Evolutionary conservation across 441 rosid species (phyloP).

Genomic region (Bruguiera hainesii): DNA sequence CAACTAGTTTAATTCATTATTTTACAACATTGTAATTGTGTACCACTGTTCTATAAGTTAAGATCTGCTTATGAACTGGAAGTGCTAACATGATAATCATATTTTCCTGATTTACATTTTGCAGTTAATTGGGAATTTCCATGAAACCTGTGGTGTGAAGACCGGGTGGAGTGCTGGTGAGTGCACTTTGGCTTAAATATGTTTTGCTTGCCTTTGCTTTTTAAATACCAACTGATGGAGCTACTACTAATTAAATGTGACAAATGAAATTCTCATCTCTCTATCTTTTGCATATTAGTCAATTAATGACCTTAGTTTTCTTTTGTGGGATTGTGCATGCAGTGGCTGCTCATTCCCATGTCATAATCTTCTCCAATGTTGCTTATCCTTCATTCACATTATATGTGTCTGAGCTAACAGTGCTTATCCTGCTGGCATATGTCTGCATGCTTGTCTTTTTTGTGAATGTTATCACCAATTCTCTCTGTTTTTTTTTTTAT

Average conservation of each 20-base stretch:
- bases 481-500: background rate
- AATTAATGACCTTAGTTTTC: background rate
- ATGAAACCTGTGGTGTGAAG: slow-evolving; percentile 66
- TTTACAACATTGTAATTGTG: background rate
- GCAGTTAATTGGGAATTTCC: slow-evolving; percentile 86
- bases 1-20: background rate
- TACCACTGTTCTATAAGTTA: background rate
- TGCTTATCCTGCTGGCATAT: background rate
- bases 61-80: background rate
- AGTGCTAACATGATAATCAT: background rate
- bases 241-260: background rate
- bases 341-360: no score
- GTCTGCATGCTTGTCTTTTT: background rate
- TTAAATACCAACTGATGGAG: background rate
- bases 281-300: slow-evolving; percentile 2
- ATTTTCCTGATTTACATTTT: slow-evolving; percentile 18
- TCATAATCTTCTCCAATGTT: background rate
- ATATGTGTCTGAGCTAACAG: background rate
- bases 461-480: background rate
- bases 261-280: background rate
- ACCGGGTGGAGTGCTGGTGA: slow-evolving; percentile 91
- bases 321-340: no score
- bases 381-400: background rate
- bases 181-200: slow-evolving; percentile 12
- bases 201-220: slow-evolving; percentile 1